Evolutionary conservation across 768 basidiomycete genomes (phyloP), one percentile per base, ranked within the genome.

Genomic region (Daedaleopsis nitida): DNA sequence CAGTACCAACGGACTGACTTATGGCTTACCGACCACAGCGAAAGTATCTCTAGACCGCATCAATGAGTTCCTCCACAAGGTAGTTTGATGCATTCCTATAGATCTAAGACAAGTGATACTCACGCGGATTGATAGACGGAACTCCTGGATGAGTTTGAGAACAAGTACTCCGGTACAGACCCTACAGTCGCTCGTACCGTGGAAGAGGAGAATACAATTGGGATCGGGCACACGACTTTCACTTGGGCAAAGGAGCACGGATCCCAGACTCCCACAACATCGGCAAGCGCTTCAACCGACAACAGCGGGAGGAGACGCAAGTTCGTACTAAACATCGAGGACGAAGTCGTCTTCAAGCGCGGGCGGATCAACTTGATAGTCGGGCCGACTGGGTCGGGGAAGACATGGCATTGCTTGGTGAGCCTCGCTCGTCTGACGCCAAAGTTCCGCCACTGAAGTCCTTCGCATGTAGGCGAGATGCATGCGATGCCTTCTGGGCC

Each of bases 31-130:
- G 3, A 32, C 27, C 27, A 32, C 27, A 66, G 85, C 79, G 39
- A 86, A 85, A 70, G 88, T 92, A 6, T 88, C 88, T 2, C 66
- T 91, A 5, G 82, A 85, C 58, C 83, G 89, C 34, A 65, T 85
- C 38, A 75, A 82, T 66, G 73, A 75, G 5, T 85, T 84, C 71
- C 58, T 85, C 19, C 65, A 74, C 23, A 69, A 75, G 16, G 76
- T 64, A 38, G 27, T 42, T 6, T 3, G 6, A 42, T 7, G 32
- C 19, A 17, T 6, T 5, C 17, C 7, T 32, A 11, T 39, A 1
- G 16, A 14, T 17, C 17, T 38, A 4, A 50, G n/a, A 32, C 27
- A 32, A 3, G 24, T 0, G 27, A 32, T 37, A 44, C 80, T 75
- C 38, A 14, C 1, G 24, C 9, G 1, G 9, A n/a, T 43, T 32